phyloP scores from a whole-genome alignment of 495 filamentous ascomycete genomes.

The Aspergillus avenaceus region DNA sequence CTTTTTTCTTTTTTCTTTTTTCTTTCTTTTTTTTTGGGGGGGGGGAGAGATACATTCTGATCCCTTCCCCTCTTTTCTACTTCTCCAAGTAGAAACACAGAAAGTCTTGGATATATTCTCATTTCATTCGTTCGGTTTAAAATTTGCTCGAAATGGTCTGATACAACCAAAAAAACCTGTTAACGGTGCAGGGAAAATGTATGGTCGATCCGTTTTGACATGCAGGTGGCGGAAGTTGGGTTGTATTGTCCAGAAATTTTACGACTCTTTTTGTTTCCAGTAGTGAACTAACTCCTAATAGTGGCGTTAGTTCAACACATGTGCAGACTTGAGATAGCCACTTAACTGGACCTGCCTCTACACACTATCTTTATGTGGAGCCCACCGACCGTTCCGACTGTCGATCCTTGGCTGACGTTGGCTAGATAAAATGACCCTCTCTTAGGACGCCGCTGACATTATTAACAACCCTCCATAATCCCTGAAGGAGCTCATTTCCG shows the following conservation, averaged over 20 bases:
- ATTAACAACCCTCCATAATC: not conserved
- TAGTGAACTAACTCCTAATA: not conserved
- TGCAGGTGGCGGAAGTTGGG: not conserved
- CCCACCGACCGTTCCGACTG: constrained; percentile 2
- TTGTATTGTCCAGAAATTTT: not conserved
- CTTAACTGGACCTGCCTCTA: not conserved
- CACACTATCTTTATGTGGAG: constrained; percentile 2
- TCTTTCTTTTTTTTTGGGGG: not conserved
- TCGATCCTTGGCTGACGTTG: constrained; percentile 24
- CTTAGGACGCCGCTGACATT: not conserved
- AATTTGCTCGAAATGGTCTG: too few relatives aligned
- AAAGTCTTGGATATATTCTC: too few relatives aligned
- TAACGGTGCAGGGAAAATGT: not conserved
- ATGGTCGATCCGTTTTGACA: not conserved
- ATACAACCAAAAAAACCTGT: not conserved
- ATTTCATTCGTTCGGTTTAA: too few relatives aligned
- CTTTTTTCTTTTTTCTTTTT: not conserved
- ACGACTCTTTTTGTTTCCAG: not conserved
- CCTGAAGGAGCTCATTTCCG: not conserved
- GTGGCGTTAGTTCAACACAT: not conserved
- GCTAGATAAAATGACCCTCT: not conserved
- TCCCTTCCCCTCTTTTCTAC: too few relatives aligned
- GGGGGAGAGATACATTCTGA: too few relatives aligned
- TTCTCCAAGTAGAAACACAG: too few relatives aligned
- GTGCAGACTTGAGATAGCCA: not conserved